Conservation (phyloP, 2,329 filamentous ascomycete genomes). For the Xylariaceae sp. region DNA sequence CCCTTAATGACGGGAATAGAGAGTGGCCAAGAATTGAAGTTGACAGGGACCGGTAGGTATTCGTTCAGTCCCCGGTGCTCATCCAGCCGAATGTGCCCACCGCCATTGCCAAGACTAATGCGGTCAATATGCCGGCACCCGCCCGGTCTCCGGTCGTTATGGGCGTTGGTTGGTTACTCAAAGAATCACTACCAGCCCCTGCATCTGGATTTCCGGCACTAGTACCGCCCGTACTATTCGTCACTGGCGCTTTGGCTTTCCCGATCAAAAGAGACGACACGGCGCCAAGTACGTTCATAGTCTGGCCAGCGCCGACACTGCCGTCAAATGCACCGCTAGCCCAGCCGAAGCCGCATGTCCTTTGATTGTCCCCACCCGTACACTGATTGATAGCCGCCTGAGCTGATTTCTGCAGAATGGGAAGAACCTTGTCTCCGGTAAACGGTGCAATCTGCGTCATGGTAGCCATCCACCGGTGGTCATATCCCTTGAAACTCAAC, state of each 20-base stretch:
- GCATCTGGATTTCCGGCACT: constrained; percentile 49
- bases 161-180: constrained; percentile 37
- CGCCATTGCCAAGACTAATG: constrained; percentile 45
- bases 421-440: constrained; percentile 39
- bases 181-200: constrained; percentile 40
- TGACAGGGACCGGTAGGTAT: too few relatives aligned
- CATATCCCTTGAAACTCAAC: constrained; percentile 61
- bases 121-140: constrained; percentile 52
- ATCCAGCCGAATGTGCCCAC: constrained; percentile 52
- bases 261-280: constrained; percentile 55
- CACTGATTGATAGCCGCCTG: constrained; percentile 43
- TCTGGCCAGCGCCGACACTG: constrained; percentile 59
- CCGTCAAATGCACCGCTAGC: constrained; percentile 51
- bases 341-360: constrained; percentile 55
- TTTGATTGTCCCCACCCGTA: constrained; percentile 39
- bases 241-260: constrained; percentile 45
- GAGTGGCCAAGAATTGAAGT: background rate
- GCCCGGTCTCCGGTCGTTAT: constrained; percentile 50
- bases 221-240: constrained; percentile 54
- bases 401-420: constrained; percentile 43
- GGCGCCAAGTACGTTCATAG: constrained; percentile 61
- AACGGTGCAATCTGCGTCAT: constrained; percentile 46
- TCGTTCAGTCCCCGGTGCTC: constrained; percentile 40
- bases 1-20: background rate
- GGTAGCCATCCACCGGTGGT: constrained; percentile 55